A percentile compares a stretch with the other conserved stretches of the same genome.
These are phyloP conservation scores for Begonia loranthoides DNA, from an alignment of 306 rosid genomes.

Conservation along the genomic window DNA sequence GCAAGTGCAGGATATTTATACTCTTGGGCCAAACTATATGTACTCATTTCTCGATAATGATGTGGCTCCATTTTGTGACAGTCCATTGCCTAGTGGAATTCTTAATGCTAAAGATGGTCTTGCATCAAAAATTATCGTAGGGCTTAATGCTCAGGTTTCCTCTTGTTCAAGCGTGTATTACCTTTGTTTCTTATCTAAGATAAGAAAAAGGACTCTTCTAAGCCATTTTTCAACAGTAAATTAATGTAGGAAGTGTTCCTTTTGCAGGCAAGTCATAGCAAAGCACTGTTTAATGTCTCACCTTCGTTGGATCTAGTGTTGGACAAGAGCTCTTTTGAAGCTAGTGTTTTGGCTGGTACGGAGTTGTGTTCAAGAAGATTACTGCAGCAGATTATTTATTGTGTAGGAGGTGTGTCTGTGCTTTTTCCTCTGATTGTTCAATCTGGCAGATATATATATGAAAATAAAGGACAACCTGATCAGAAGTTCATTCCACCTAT, in stretches of 20 bases:
- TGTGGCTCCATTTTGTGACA: conserved; percentile 52
- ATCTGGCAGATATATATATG: conserved; percentile 48
- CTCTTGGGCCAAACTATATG: conserved; percentile 98
- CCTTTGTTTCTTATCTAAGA: background rate
- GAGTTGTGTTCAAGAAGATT: conserved; percentile 88
- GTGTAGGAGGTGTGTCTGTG: conserved; percentile 95
- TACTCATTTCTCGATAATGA: conserved; percentile 88
- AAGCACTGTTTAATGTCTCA: conserved; percentile 79
- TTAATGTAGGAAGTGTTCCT: conserved; percentile 7
- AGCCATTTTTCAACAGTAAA: no score
- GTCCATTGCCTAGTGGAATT: conserved; percentile 59
- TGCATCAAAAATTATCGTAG: conserved; percentile 70
- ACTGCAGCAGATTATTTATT: conserved; percentile 83
- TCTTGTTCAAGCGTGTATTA: conserved; percentile 2
- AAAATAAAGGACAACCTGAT: conserved; percentile 31
- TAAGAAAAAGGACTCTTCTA: background rate
- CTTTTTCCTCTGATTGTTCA: conserved; percentile 83
- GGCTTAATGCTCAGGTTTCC: conserved; percentile 92
- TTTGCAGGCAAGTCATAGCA: conserved; percentile 84
- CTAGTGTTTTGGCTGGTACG: conserved; percentile 71
- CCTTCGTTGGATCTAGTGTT: conserved; percentile 43
- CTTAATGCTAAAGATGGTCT: conserved; percentile 85
- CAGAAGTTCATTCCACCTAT: conserved; percentile 22
- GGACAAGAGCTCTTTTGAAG: conserved; percentile 72
- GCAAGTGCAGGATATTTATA: conserved; percentile 77